These are phyloP conservation scores for Oxyria digyna DNA, from an alignment of 148 eudicot species.

Conservation along the genomic window DNA sequence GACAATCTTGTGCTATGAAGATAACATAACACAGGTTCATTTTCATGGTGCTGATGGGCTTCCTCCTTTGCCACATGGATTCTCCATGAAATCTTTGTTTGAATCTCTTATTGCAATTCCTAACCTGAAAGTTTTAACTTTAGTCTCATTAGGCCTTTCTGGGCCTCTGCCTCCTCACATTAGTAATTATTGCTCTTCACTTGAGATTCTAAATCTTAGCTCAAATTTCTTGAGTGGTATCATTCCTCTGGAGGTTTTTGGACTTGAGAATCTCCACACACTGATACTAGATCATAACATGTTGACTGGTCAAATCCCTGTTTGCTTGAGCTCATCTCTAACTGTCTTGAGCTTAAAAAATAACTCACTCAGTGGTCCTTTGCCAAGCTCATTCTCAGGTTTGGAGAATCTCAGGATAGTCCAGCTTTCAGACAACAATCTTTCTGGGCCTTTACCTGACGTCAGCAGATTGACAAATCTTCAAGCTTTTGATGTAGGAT, in stretches of 20 bases:
- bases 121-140: conserved; percentile 49
- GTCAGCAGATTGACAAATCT: conserved; percentile 42
- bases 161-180: conserved; percentile 47
- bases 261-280: conserved; percentile 41
- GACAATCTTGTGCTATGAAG: conserved; percentile 47
- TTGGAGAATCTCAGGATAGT: conserved; percentile 34
- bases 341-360: conserved; percentile 55
- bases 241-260: conserved; percentile 37
- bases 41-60: conserved; percentile 27
- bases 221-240: conserved; percentile 50
- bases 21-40: conserved; percentile 56
- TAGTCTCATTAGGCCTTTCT: conserved; percentile 52
- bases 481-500: conserved; percentile 54
- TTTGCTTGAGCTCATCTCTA: conserved; percentile 31
- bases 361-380: conserved; percentile 46
- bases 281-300: conserved; percentile 53
- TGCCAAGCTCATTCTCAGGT: conserved; percentile 36
- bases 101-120: conserved; percentile 34
- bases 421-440: conserved; percentile 35
- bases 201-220: conserved; percentile 64
- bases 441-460: conserved; percentile 48
- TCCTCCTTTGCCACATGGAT: conserved; percentile 25
- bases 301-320: conserved; percentile 44
- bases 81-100: conserved; percentile 39
- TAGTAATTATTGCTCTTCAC: conserved; percentile 30